Conservation (phyloP, 140 eudicot species). For the Bidens hawaiensis region DNA sequence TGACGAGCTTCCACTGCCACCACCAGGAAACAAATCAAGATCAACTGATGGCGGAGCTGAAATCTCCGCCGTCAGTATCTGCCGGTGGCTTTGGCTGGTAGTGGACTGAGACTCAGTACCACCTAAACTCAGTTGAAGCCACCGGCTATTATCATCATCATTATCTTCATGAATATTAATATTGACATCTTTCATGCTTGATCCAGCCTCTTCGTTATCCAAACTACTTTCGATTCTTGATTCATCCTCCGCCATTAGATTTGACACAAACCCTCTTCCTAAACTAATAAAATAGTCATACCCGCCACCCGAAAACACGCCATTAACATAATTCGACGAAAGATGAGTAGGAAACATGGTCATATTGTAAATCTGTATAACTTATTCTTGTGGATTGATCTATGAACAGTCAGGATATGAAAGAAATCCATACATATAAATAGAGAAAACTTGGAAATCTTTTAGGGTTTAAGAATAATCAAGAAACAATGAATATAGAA, state of each 20-base stretch:
- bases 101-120: conserved; percentile 24
- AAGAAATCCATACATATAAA: conserved; percentile 32
- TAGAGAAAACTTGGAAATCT: conserved; percentile 7
- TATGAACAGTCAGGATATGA: conserved; percentile 10
- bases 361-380: conserved; percentile 39
- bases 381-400: conserved; percentile 17
- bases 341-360: conserved; percentile 58
- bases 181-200: conserved; percentile 31
- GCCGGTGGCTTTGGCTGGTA: neutral
- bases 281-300: conserved; percentile 25
- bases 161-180: neutral
- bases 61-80: neutral
- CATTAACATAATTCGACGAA: conserved; percentile 20
- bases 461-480: neutral
- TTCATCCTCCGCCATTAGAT: too few species aligned
- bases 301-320: conserved; percentile 25
- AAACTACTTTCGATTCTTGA: too few species aligned
- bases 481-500: conserved; percentile 3
- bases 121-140: conserved; percentile 68
- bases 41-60: conserved; percentile 2
- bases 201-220: conserved; percentile 18
- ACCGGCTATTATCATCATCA: conserved; percentile 23
- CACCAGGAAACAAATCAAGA: conserved; percentile 1
- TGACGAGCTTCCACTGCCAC: neutral
- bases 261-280: conserved; percentile 35